Base-by-base conservation (phyloP, 129 eudicot genomes). In the Flaveria bidentis region DNA sequence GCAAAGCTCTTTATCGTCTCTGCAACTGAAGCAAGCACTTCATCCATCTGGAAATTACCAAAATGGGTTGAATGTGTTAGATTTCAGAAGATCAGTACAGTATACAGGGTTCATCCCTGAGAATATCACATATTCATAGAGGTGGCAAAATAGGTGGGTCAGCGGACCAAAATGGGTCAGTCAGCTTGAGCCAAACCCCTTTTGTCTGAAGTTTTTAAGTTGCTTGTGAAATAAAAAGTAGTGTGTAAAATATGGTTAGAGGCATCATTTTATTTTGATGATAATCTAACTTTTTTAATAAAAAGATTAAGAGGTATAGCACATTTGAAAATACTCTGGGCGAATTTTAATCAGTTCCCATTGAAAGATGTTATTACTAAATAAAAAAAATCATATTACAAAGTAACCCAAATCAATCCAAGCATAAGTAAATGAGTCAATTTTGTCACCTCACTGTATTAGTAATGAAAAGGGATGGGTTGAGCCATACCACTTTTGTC, bases 1-100 rank as follows among this genome's bases (percentile, higher is more conserved):
- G 97, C 92, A 75, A 91, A 91, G 85, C 88, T 88, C 80, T 86
- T 88, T 42, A 88, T 66, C 1, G 92, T 90, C 73, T 88, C 96
- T 1, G 98, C 98, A 69, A 93, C 98, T 45, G 96, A 86, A 75
- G 96, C 82, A 67, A 93, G 83, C 76, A 88, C 92, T 82, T 93
- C 98, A 76, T 61, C 42, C 42, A 28, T 25, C 42, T 61, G 44
- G 10, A 61, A 28, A 61, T 25, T 61, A 61, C 42, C 39, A 61
- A 61, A 60, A 26, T 12, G 15, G 16, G 39, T 60, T 2, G 14
- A 60, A 36, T 60, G 25, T 9, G 14, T 70, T 14, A 49, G 62
- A 70, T 23, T 49, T 70, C 51, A 26, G 46, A 70, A 50, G 50
- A 22, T 16, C 41, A 13, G 23, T 2, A 14, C 60, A 23, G 2